Conservation (phyloP, 2,329 filamentous ascomycete species). For the Diaporthe destruens region DNA sequence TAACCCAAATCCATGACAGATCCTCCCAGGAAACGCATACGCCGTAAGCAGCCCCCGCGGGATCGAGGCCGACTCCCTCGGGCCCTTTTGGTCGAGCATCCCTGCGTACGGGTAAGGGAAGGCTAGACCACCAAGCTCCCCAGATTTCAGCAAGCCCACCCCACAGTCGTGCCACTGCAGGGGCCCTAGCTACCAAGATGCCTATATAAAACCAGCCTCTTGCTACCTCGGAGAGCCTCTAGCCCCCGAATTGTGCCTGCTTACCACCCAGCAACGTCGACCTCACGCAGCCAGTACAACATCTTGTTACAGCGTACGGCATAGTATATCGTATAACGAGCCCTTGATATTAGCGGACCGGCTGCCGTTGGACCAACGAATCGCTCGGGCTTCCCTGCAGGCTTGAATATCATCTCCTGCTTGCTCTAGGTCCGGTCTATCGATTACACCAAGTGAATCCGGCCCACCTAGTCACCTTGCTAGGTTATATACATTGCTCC, state of each 20-base stretch:
- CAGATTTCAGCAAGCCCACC: slow-evolving; percentile 24
- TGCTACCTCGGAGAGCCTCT: neutral
- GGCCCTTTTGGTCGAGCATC: neutral
- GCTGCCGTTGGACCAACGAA: neutral
- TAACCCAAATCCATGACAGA: neutral
- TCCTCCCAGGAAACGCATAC: neutral
- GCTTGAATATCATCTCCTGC: neutral
- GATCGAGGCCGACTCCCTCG: slow-evolving; percentile 15
- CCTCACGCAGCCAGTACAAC: neutral
- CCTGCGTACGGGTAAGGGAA: slow-evolving; percentile 1
- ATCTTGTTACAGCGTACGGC: slow-evolving; percentile 12
- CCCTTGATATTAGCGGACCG: neutral
- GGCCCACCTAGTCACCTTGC: neutral
- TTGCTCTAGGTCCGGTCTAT: neutral
- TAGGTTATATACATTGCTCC: neutral
- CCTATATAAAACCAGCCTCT: slow-evolving; percentile 25
- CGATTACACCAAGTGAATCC: neutral
- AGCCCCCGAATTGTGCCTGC: slow-evolving; percentile 5
- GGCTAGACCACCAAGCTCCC: slow-evolving; percentile 22
- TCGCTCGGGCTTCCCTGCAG: slow-evolving; percentile 1
- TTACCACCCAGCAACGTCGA: slow-evolving; percentile 3
- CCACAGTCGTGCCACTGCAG: slow-evolving; percentile 14
- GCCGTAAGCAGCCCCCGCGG: neutral
- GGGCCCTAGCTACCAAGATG: slow-evolving; percentile 7
- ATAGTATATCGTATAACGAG: neutral